A percentile compares a stretch with the other conserved stretches of the same genome.
phyloP scores from a whole-genome alignment of 495 filamentous ascomycete genomes.

The Clavariopsis aquatica region DNA sequence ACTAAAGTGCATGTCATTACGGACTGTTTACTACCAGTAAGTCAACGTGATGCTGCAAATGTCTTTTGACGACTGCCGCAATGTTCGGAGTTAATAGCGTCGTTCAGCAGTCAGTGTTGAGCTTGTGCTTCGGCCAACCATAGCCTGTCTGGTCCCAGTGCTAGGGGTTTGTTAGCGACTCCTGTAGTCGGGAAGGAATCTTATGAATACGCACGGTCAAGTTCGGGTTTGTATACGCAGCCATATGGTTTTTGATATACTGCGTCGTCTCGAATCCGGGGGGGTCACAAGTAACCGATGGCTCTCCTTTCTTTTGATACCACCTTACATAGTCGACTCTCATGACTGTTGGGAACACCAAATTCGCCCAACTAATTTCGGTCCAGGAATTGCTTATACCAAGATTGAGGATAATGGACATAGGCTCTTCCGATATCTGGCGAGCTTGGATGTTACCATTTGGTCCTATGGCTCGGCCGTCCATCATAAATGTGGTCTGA shows the following conservation, averaged over 20 bases:
- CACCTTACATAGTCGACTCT: conserved; percentile 74
- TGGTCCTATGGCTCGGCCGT: conserved; percentile 65
- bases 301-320: conserved; percentile 63
- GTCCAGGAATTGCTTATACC: conserved; percentile 69
- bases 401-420: conserved; percentile 69
- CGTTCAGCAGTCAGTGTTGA: conserved; percentile 32
- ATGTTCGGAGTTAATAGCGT: no score
- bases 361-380: conserved; percentile 45
- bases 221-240: conserved; percentile 67
- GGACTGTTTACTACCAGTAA: no score
- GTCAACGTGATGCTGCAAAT: no score
- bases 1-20: no score
- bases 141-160: conserved; percentile 45
- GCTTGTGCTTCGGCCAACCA: conserved; percentile 43
- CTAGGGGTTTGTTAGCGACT: conserved; percentile 17
- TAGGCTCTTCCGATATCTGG: conserved; percentile 67
- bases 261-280: conserved; percentile 66
- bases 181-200: neutral
- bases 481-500: conserved; percentile 67
- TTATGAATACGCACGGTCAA: conserved; percentile 49
- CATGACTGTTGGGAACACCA: conserved; percentile 70
- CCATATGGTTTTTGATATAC: conserved; percentile 66
- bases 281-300: conserved; percentile 72
- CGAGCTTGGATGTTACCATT: conserved; percentile 75
- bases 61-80: no score